Evolutionary conservation across 805 yeast genomes (phyloP).

Genomic region (Torulaspora indica): DNA sequence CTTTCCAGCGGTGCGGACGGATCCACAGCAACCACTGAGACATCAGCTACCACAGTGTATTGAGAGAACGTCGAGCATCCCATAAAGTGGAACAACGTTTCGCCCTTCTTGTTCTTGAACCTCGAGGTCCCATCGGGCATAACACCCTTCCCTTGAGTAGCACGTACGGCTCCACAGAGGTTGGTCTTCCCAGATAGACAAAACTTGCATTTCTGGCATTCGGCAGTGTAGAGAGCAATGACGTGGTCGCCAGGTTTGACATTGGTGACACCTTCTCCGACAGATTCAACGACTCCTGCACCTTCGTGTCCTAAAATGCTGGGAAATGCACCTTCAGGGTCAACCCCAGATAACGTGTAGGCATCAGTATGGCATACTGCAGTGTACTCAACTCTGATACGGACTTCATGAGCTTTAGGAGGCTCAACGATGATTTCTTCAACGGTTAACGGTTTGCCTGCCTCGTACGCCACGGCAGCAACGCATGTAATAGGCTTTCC

Average conservation of each 20-base stretch:
- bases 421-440: slow-evolving; percentile 89
- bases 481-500: slow-evolving; percentile 66
- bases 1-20: slow-evolving; percentile 77
- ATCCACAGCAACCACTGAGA: slow-evolving; percentile 89
- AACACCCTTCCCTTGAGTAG: slow-evolving; percentile 96
- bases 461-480: slow-evolving; percentile 98
- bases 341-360: slow-evolving; percentile 87
- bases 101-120: slow-evolving; percentile 74
- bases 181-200: slow-evolving; percentile 94
- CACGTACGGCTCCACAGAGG: slow-evolving; percentile 91
- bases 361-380: slow-evolving; percentile 99
- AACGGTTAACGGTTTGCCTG: slow-evolving; percentile 72
- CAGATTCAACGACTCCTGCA: slow-evolving; percentile 91
- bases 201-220: slow-evolving; percentile 91
- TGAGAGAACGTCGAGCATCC: slow-evolving; percentile 97
- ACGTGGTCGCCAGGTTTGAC: slow-evolving; percentile 94
- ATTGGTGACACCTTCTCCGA: slow-evolving; percentile 89
- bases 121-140: slow-evolving; percentile 98
- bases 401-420: slow-evolving; percentile 95
- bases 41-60: slow-evolving; percentile 97
- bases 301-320: slow-evolving; percentile 95
- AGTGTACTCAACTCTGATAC: slow-evolving; percentile 79
- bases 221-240: slow-evolving; percentile 92
- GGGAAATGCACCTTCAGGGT: slow-evolving; percentile 96
- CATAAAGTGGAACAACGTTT: slow-evolving; percentile 87